phyloP scores from a whole-genome alignment of 345 rosid genomes.

The Anastatica hierochuntica region DNA sequence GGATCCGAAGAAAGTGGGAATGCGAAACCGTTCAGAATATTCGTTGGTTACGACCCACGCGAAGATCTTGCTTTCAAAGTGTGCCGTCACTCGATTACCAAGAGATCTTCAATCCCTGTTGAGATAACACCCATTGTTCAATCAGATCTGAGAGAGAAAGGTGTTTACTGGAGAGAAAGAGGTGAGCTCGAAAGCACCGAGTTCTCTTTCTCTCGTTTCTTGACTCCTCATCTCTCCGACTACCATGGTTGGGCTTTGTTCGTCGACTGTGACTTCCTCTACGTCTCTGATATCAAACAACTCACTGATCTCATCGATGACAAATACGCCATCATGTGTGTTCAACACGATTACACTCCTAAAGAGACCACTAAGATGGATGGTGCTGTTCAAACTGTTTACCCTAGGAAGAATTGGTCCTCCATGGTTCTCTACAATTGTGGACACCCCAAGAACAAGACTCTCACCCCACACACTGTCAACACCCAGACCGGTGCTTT shows the following conservation, averaged over 20 bases:
- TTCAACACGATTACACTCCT: slow-evolving; percentile 87
- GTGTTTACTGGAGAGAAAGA: slow-evolving; percentile 77
- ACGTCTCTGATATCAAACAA: slow-evolving; percentile 70
- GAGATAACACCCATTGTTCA: slow-evolving; percentile 75
- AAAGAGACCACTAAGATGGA: slow-evolving; percentile 95
- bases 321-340: slow-evolving; percentile 89
- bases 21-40: slow-evolving; percentile 55
- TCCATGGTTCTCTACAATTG: slow-evolving; percentile 97
- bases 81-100: slow-evolving; percentile 59
- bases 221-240: slow-evolving; percentile 71
- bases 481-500: slow-evolving; percentile 75
- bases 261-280: slow-evolving; percentile 92
- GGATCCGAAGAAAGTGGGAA: slow-evolving; percentile 18
- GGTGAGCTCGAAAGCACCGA: slow-evolving; percentile 88
- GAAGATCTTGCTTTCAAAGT: slow-evolving; percentile 88
- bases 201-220: slow-evolving; percentile 85
- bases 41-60: slow-evolving; percentile 86
- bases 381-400: slow-evolving; percentile 86
- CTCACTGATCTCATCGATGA: slow-evolving; percentile 68
- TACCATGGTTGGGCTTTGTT: slow-evolving; percentile 97
- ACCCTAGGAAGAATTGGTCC: slow-evolving; percentile 98
- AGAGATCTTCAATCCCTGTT: slow-evolving; percentile 72
- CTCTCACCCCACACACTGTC: slow-evolving; percentile 54
- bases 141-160: slow-evolving; percentile 60
- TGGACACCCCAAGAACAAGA: slow-evolving; percentile 82